Conservation (phyloP, 164 flowering plant genomes). For the Vitis rupestris region DNA sequence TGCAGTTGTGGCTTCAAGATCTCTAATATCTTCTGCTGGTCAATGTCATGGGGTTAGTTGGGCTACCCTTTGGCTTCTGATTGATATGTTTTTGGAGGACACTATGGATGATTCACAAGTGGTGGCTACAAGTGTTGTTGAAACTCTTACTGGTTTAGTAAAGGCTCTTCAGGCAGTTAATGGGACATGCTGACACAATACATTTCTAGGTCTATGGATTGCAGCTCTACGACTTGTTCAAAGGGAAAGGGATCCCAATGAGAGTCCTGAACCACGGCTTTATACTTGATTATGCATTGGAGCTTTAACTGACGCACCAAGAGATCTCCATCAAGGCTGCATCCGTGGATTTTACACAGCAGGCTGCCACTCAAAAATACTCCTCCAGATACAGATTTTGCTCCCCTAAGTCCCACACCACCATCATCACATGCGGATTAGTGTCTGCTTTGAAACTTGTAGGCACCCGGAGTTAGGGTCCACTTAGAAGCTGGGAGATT, state of each 20-base stretch:
- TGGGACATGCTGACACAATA: constrained; percentile 74
- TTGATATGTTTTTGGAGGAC: constrained; percentile 90
- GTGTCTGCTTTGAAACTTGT: too few relatives aligned
- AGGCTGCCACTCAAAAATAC: too few relatives aligned
- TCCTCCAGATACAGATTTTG: too few relatives aligned
- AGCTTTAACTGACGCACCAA: too few relatives aligned
- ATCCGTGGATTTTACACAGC: too few relatives aligned
- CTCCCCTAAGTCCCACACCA: too few relatives aligned
- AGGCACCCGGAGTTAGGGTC: too few relatives aligned
- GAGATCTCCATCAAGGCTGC: too few relatives aligned
- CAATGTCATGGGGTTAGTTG: constrained; percentile 50
- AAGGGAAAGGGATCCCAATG: constrained; percentile 37
- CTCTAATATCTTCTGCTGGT: constrained; percentile 45
- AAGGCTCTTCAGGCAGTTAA: constrained; percentile 82
- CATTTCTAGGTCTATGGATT: constrained; percentile 91
- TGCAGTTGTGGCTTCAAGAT: constrained; percentile 52
- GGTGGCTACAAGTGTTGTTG: constrained; percentile 63
- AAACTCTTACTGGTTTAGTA: constrained; percentile 54
- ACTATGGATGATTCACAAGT: constrained; percentile 77
- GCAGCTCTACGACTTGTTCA: constrained; percentile 90
- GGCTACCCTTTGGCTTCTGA: constrained; percentile 84
- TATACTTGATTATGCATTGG: too few relatives aligned
- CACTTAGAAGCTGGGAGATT: too few relatives aligned
- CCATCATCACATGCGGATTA: too few relatives aligned
- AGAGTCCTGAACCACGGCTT: too few relatives aligned